A percentile compares a stretch with the other conserved stretches of the same genome.
phyloP scores from a whole-genome alignment of 495 filamentous ascomycete species.

The Neurospora sp. region DNA sequence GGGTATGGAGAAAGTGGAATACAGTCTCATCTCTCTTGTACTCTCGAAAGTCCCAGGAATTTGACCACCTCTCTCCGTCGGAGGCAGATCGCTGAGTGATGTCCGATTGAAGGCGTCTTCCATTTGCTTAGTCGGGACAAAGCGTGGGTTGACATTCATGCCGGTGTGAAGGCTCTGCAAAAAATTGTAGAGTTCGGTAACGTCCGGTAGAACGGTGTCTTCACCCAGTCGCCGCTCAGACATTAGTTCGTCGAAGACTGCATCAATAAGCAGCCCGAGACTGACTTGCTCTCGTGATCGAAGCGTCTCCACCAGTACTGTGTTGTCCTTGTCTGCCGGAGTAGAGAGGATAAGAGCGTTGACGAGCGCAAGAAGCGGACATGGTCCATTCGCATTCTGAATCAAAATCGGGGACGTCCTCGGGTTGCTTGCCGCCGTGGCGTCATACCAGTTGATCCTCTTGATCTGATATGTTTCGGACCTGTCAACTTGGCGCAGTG shows the following conservation, averaged over 20 bases:
- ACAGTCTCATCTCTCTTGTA: slow-evolving; percentile 75
- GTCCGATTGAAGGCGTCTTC: slow-evolving; percentile 33
- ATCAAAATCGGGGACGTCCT: slow-evolving; percentile 66
- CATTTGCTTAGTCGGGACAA: slow-evolving; percentile 42
- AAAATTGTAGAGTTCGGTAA: slow-evolving; percentile 77
- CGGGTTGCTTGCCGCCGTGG: slow-evolving; percentile 26
- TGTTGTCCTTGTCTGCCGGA: slow-evolving; percentile 43
- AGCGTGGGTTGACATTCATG: slow-evolving; percentile 95
- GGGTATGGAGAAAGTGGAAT: slow-evolving; percentile 76
- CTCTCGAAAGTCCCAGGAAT: slow-evolving; percentile 67
- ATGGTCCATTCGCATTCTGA: slow-evolving; percentile 90
- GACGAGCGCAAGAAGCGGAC: slow-evolving; percentile 84
- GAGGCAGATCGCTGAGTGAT: slow-evolving; percentile 29
- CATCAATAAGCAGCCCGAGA: slow-evolving; percentile 72
- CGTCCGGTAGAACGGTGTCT: slow-evolving; percentile 57
- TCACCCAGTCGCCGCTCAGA: slow-evolving; percentile 41
- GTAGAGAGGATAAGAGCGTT: slow-evolving; percentile 83
- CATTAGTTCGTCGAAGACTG: slow-evolving; percentile 84
- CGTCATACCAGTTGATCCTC: slow-evolving; percentile 36
- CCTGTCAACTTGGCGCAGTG: slow-evolving; percentile 27
- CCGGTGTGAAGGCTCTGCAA: slow-evolving; percentile 85
- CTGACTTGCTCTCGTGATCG: slow-evolving; percentile 77
- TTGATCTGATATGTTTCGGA: slow-evolving; percentile 40
- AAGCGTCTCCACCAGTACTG: slow-evolving; percentile 66
- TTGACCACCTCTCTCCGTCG: slow-evolving; percentile 31